Conservation (phyloP, 257 asterid genomes). For the Haberlea rhodopensis region DNA sequence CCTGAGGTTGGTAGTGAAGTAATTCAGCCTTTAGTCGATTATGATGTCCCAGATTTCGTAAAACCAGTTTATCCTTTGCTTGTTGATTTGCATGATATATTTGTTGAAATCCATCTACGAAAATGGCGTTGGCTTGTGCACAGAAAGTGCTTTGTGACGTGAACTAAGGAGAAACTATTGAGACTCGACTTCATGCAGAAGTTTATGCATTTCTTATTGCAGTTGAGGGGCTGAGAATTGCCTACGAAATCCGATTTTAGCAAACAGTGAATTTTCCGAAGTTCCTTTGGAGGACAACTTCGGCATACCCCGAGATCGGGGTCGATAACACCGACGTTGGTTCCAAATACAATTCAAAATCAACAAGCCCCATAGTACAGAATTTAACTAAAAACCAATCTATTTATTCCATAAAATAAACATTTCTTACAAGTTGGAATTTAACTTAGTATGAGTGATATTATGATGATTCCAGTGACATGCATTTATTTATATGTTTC, state of each 20-base stretch:
- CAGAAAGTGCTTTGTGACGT: slow-evolving; percentile 78
- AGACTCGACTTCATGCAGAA: slow-evolving; percentile 56
- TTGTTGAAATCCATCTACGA: slow-evolving; percentile 66
- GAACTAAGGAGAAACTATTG: slow-evolving; percentile 58
- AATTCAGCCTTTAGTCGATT: slow-evolving; percentile 42
- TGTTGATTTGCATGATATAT: slow-evolving; percentile 63
- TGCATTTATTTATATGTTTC: too few relatives aligned
- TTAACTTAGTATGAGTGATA: too few relatives aligned
- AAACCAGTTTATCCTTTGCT: slow-evolving; percentile 69
- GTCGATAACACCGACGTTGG: too few relatives aligned
- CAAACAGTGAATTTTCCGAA: slow-evolving; percentile 44
- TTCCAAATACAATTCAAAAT: too few relatives aligned
- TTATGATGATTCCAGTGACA: too few relatives aligned
- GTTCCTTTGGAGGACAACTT: slow-evolving; percentile 33
- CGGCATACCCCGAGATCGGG: too few relatives aligned
- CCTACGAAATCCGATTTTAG: slow-evolving; percentile 23
- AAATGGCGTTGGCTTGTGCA: slow-evolving; percentile 68
- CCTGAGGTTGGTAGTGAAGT: slow-evolving; percentile 28
- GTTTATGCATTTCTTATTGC: slow-evolving; percentile 75
- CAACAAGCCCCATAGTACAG: too few relatives aligned
- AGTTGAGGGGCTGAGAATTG: slow-evolving; percentile 85
- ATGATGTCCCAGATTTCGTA: slow-evolving; percentile 79
- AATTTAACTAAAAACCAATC: too few relatives aligned
- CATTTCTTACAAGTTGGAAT: too few relatives aligned
- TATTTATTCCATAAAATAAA: too few relatives aligned